Evolutionary conservation across 768 basidiomycete genomes (phyloP), one percentile per base, ranked within the genome.

Genomic region (Pleurotus tuoliensis): DNA sequence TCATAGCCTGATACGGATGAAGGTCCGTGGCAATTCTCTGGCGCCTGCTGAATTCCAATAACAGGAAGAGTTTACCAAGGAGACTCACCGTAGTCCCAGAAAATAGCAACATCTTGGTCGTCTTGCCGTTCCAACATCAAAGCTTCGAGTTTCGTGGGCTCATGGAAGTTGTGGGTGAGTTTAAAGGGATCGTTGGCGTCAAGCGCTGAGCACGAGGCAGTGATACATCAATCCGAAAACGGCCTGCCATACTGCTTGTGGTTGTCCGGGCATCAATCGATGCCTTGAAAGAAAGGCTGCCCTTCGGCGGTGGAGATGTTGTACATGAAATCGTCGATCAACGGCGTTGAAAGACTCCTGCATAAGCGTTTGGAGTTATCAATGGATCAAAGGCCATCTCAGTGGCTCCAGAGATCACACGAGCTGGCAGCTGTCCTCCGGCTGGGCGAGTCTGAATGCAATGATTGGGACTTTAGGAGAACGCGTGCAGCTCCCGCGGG

Each of bases 21-120:
- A 5, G 82, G 68, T 1, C 71, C 58, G 37, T 64, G 70, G 53
- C 77, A 79, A 59, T 78, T 79, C 57, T 79, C 79, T 79, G 48
- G 24, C 16, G 53, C n/a, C 13, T 34, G 30, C 9, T 34, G 18
- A 22, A 57, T 51, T 40, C 40, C 15, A 47, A 15, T 11, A 18
- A 9, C 25, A 5, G 53, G 12, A 59, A 37, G 25, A 6, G 5
- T 30, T 22, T 38, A 48, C 18, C 34, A 54, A 9, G 6, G 41
- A 9, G 9, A 60, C 58, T 38, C 47, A 71, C 73, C 73, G 57
- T 69, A 72, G 49, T 75, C 73, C 73, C 73, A 75, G 55, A 75
- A 81, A 41, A 81, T 71, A 48, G 76, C 77, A 48, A 80, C 79
- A 25, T 70, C 63, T 37, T 65, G 41, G 13, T 44, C 16, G 13